Evolutionary conservation across 2,329 filamentous ascomycete genomes (phyloP), one percentile per base, ranked within the genome.

Genomic region (Myotisia sp.): DNA sequence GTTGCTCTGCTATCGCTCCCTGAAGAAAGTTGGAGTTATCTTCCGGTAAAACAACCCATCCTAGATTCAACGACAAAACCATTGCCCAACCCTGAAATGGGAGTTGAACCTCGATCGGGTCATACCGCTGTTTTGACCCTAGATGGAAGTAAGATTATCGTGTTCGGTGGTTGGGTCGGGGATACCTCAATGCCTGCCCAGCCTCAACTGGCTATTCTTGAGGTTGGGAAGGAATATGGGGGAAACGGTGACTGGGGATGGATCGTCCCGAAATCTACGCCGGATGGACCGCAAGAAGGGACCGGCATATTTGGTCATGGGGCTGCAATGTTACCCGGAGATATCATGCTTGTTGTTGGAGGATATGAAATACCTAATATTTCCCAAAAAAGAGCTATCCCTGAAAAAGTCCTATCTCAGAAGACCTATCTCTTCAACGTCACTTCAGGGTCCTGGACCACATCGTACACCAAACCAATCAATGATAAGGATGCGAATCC

Each of bases 141-240:
- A 34, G 84, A 92, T 49, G 86, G 86, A 0, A 71, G 64, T 17
- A 74, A 70, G n/a, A 64, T 95, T 6, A 62, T 93, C 26, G 62
- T 98, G 1, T 67, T 85, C 39, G 90, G 90, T 13, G 90, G 90
- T 1, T 98, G 90, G 90, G 84, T 94, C 3, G 87, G 86, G 3
- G 76, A 92, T 48, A 66, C 79, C 0, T 68, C 63, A 6, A 79
- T 75, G 20, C 71, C 86, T 1, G 90, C 90, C 0, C 65, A 76
- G 19, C 90, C 90, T 1, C 84, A 93, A 50, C 63, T 95, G 17
- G 80, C 74, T 0, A 59, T 94, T 3, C 62, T 95, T 3, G 65
- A 82, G 38, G 65, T 94, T 37, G 82, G 78, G 5, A 69, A 76
- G 40, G 76, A 76, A 3, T 90, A 82, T 49, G 79, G 76, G 6